Conservation (phyloP, 1,284 basidiomycete species). For the Leccinum pachyderme region DNA sequence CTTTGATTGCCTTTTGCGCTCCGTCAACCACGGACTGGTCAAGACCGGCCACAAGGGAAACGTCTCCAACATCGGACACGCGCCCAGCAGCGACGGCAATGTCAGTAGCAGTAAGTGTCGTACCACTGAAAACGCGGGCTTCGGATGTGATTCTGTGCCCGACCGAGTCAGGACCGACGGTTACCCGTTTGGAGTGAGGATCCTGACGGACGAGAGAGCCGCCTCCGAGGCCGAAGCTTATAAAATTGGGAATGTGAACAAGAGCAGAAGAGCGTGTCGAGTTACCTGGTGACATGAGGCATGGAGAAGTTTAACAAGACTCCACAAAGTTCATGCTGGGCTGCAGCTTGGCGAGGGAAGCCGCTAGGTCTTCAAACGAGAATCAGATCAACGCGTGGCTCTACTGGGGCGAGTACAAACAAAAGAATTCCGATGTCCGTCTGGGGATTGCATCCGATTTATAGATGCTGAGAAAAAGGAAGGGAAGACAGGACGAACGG, state of each 20-base stretch:
- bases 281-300: slow-evolving; percentile 40
- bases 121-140: slow-evolving; percentile 52
- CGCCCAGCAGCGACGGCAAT: slow-evolving; percentile 47
- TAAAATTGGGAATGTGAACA: slow-evolving; percentile 1
- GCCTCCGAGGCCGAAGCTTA: slow-evolving; percentile 53
- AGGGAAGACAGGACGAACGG: slow-evolving; percentile 34
- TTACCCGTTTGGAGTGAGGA: slow-evolving; percentile 34
- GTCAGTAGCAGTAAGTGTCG: slow-evolving; percentile 54
- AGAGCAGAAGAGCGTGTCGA: slow-evolving; percentile 5
- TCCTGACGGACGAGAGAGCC: slow-evolving; percentile 47
- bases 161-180: slow-evolving; percentile 59
- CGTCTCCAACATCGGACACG: slow-evolving; percentile 40
- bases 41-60: slow-evolving; percentile 32
- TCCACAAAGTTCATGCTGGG: slow-evolving; percentile 41
- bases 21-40: slow-evolving; percentile 27
- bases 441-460: slow-evolving; percentile 20
- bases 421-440: slow-evolving; percentile 37
- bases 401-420: slow-evolving; percentile 20
- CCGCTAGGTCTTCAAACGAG: slow-evolving; percentile 30
- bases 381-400: neutral
- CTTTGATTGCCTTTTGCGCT: slow-evolving; percentile 43
- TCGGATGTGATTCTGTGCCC: slow-evolving; percentile 51
- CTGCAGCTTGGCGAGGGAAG: slow-evolving; percentile 52
- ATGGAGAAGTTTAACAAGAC: slow-evolving; percentile 37
- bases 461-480: slow-evolving; percentile 16